phyloP scores from a whole-genome alignment of 176 grass and related monocot genomes.

The Aegilops bicornis region DNA sequence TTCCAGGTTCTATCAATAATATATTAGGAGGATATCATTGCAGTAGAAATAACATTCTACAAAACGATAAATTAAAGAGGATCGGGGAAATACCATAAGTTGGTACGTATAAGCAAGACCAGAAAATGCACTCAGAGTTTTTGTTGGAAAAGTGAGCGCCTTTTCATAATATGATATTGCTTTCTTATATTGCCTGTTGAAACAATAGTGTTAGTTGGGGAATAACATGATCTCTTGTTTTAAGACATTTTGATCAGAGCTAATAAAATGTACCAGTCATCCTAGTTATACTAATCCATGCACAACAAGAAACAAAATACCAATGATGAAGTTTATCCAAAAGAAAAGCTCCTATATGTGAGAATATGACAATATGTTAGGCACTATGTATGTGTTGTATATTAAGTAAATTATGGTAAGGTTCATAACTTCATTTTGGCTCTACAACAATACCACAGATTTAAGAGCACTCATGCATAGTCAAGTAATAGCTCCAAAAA shows the following conservation, averaged over 20 bases:
- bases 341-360: constrained; percentile 19
- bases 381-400: background rate
- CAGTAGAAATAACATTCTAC: constrained; percentile 10
- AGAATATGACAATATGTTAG: constrained; percentile 20
- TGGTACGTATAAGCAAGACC: constrained; percentile 93
- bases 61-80: constrained; percentile 7
- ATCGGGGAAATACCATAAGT: constrained; percentile 66
- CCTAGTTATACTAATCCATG: background rate
- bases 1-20: constrained; percentile 1
- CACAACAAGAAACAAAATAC: background rate
- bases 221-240: background rate
- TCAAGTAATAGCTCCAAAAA: background rate
- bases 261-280: background rate
- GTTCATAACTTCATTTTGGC: background rate
- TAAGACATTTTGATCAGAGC: constrained; percentile 8
- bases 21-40: constrained; percentile 7
- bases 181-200: constrained; percentile 81
- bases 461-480: background rate
- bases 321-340: constrained; percentile 4
- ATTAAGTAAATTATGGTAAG: constrained; percentile 1
- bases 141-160: constrained; percentile 82
- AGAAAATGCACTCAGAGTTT: constrained; percentile 79
- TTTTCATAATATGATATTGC: constrained; percentile 91
- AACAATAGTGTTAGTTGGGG: constrained; percentile 14
- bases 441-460: constrained; percentile 7